Evolutionary conservation across 495 filamentous ascomycete species (phyloP).

Genomic region (Penicillium riverlandense): DNA sequence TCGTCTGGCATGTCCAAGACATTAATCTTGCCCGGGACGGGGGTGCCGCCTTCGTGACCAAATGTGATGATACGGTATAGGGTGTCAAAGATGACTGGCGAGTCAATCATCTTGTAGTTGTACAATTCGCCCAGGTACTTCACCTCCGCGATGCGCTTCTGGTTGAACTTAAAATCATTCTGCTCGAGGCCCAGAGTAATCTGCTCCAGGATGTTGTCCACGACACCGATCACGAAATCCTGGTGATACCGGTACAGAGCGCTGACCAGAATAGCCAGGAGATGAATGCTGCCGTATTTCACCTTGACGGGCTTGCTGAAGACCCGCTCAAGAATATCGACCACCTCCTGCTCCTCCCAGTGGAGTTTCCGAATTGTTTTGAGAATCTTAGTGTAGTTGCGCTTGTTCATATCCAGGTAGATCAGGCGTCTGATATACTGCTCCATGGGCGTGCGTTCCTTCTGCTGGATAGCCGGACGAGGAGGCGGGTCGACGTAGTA

Average conservation of each 20-base stretch:
- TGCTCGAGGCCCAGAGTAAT: constrained; percentile 84
- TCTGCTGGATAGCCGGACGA: constrained; percentile 89
- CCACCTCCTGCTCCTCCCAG: constrained; percentile 90
- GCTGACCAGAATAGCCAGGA: constrained; percentile 85
- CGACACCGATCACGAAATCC: constrained; percentile 77
- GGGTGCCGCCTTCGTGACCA: constrained; percentile 78
- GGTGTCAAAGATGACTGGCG: constrained; percentile 89
- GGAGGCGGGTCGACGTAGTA: constrained; percentile 97
- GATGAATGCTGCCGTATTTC: constrained; percentile 94
- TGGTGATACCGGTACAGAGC: constrained; percentile 87
- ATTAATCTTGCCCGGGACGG: constrained; percentile 66
- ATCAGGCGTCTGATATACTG: constrained; percentile 86
- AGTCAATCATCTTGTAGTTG: constrained; percentile 96
- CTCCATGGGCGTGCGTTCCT: constrained; percentile 89
- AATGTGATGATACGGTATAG: constrained; percentile 92
- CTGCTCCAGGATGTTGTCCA: constrained; percentile 85
- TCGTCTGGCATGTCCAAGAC: constrained; percentile 85
- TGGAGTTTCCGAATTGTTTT: constrained; percentile 93
- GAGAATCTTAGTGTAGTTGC: constrained; percentile 85
- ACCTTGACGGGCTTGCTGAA: constrained; percentile 96
- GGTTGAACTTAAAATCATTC: constrained; percentile 97
- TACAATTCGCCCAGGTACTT: constrained; percentile 97
- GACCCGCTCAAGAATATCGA: constrained; percentile 77
- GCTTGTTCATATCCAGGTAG: constrained; percentile 88
- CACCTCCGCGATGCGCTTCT: constrained; percentile 89